A percentile compares a stretch with the other conserved stretches of the same genome.
Evolutionary conservation across 2,329 filamentous ascomycete genomes (phyloP).

Genomic region (Nakataea oryzae): DNA sequence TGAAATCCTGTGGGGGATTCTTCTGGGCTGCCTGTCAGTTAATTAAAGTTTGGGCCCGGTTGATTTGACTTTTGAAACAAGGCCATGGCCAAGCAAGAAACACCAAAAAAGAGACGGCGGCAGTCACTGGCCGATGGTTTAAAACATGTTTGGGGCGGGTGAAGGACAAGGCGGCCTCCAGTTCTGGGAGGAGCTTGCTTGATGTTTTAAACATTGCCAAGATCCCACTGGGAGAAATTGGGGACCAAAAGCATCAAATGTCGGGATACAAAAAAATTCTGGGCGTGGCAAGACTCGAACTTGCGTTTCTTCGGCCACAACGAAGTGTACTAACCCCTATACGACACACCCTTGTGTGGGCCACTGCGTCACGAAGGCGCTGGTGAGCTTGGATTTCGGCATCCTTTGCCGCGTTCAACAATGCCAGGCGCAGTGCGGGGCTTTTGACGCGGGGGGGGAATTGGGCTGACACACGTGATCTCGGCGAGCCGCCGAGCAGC

Average conservation of each 20-base stretch:
- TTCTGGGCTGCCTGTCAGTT: no score
- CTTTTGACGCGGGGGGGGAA: no score
- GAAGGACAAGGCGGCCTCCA: no score
- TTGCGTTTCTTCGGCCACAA: slow-evolving; percentile 4
- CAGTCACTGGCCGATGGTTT: no score
- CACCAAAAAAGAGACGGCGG: no score
- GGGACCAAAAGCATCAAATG: background rate
- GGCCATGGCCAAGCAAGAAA: no score
- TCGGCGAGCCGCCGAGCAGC: background rate
- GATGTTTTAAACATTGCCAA: no score
- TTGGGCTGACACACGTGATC: background rate
- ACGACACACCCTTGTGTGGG: slow-evolving; percentile 2
- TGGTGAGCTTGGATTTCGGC: background rate
- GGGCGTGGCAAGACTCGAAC: slow-evolving; percentile 4
- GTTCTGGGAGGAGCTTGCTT: no score
- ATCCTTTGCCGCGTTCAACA: background rate
- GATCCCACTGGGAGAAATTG: background rate
- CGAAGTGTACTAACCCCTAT: slow-evolving; percentile 4
- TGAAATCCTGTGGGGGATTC: no score
- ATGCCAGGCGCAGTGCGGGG: background rate
- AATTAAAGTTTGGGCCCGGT: no score
- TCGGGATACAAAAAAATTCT: slow-evolving; percentile 4
- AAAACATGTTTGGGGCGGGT: no score
- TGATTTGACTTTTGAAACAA: no score
- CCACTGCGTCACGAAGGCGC: background rate